Evolutionary conservation across 495 filamentous ascomycete species (phyloP), one percentile per base, ranked within the genome.

Genomic region (Xylaria palmicola): DNA sequence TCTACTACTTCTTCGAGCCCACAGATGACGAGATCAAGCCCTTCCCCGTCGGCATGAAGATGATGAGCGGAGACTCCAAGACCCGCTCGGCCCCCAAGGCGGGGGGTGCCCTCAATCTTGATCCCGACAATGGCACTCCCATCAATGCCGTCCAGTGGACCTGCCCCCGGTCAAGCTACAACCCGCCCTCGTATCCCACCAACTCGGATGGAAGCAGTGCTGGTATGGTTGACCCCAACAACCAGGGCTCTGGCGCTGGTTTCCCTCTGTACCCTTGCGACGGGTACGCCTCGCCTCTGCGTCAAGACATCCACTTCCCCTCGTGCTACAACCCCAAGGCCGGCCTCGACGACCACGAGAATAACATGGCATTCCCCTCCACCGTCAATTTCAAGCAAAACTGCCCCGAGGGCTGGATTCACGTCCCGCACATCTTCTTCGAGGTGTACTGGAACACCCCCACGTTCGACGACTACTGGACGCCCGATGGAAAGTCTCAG

Each of bases 31-130:
- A 84, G 37, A 80, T 90, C 63, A 73, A 80, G 52, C 74, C 88
- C 17, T 92, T 91, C 75, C 90, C 90, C 1, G 66, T 77, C 13
- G 86, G 85, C 47, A 79, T 92, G 63, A 86, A 88, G 67, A 91
- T 93, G 81, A 48, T 93, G 29, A 83, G 84, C 57, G 90, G 90
- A 54, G 75, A 89, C 66, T 73, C 88, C 1, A 72, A 64, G 63
- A 71, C 81, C 40, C 79, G 86, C 50, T 59, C 67, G 3, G 63
- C 70, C 10, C 78, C 78, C 2, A 39, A 51, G 10, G 71, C 60
- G 7, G 69, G 67, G 6, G 73, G 72, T 60, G 65, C 50, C 51
- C 41, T 49, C 59, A 75, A 74, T 67, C 69, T 72, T 56, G 75
- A 76, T 67, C 77, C 71, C 24, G 76, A 63, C 68, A 72, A 68